Evolutionary conservation across 352 stramenopile genomes (phyloP).

Genomic region (Elongisporangium prolatum): DNA sequence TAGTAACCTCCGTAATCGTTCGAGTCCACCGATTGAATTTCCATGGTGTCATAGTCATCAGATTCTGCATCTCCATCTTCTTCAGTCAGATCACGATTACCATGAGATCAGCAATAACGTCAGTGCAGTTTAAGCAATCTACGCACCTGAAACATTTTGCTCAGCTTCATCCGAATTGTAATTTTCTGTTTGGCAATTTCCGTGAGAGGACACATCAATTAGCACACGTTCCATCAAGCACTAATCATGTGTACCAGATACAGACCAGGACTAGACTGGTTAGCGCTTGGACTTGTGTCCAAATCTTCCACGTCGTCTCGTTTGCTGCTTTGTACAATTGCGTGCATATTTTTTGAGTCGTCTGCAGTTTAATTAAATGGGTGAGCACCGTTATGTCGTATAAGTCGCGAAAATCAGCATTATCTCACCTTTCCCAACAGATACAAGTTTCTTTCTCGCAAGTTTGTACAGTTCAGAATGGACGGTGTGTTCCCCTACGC

Average conservation of each 20-base stretch:
- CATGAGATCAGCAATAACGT: neutral
- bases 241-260: neutral
- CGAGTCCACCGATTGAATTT: conserved; percentile 20
- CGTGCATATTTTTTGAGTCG: neutral
- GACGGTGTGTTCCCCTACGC: neutral
- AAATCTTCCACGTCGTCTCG: conserved; percentile 15
- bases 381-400: neutral
- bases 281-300: conserved; percentile 28
- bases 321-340: conserved; percentile 6
- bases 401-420: neutral
- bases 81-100: conserved; percentile 1
- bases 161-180: conserved; percentile 10
- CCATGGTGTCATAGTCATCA: conserved; percentile 20
- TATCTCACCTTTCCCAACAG: neutral
- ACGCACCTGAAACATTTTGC: neutral
- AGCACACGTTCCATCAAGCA: neutral
- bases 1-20: conserved; percentile 7
- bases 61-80: conserved; percentile 11
- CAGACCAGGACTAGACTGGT: conserved; percentile 36
- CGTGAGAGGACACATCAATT: too few species aligned
- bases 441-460: neutral
- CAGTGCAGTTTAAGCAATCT: neutral
- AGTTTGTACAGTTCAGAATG: neutral
- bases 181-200: conserved; percentile 5
- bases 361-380: neutral